Conservation (phyloP, 2,329 filamentous ascomycete species). For the Herpotrichia juniperi region DNA sequence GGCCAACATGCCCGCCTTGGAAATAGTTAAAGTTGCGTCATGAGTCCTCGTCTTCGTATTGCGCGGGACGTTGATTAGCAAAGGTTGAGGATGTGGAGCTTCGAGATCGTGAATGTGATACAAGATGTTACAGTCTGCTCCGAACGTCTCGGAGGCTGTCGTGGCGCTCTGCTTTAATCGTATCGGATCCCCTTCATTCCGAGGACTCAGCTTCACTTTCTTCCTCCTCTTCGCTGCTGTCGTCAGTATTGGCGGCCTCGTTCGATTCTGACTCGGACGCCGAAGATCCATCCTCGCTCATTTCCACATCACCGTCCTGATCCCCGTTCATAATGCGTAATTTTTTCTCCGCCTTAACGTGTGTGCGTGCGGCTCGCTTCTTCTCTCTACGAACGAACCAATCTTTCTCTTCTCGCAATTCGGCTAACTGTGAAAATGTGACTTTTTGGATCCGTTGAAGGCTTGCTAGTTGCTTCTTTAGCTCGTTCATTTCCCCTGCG, state of each 20-base stretch:
- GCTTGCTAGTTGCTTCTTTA: slow-evolving; percentile 49
- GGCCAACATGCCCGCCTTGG: too few relatives aligned
- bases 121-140: background rate
- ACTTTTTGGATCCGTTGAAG: slow-evolving; percentile 53
- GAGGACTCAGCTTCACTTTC: slow-evolving; percentile 4
- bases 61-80: background rate
- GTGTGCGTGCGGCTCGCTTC: slow-evolving; percentile 29
- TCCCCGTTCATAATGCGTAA: slow-evolving; percentile 25
- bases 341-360: slow-evolving; percentile 27
- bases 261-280: slow-evolving; percentile 27
- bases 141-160: background rate
- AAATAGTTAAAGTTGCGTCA: background rate
- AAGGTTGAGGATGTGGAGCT: background rate
- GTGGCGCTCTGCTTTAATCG: background rate
- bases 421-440: slow-evolving; percentile 52
- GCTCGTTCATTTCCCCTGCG: slow-evolving; percentile 39
- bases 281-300: slow-evolving; percentile 25
- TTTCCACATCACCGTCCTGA: slow-evolving; percentile 33
- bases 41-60: background rate
- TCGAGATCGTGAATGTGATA: background rate
- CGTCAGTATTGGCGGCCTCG: slow-evolving; percentile 7
- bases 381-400: slow-evolving; percentile 40
- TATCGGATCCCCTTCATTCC: slow-evolving; percentile 6
- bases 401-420: slow-evolving; percentile 50
- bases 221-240: slow-evolving; percentile 11